phyloP scores from a whole-genome alignment of 306 rosid species.

The Fragaria iinumae region DNA sequence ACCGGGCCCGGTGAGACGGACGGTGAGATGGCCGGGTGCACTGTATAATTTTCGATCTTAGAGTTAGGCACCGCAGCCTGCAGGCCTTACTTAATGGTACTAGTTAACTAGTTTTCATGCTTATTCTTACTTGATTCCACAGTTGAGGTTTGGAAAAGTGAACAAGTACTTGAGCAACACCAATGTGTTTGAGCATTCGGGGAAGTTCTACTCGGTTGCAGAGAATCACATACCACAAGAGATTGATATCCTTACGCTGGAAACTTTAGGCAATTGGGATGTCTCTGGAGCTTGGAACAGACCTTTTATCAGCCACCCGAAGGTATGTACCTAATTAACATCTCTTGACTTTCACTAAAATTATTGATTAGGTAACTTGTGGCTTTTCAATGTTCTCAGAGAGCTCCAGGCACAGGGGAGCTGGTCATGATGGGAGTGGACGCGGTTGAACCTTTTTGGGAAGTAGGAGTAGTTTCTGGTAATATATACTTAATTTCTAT shows the following conservation, averaged over 20 bases:
- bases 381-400: constrained; percentile 32
- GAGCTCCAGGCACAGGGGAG: constrained; percentile 57
- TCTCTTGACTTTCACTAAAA: neutral
- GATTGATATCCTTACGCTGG: constrained; percentile 48
- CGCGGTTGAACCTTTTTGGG: constrained; percentile 49
- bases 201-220: constrained; percentile 53
- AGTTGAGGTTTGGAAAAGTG: constrained; percentile 60
- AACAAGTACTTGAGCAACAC: constrained; percentile 68
- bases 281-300: constrained; percentile 54
- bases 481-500: neutral
- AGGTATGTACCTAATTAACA: constrained; percentile 29
- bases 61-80: too few species aligned
- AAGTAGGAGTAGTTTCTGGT: constrained; percentile 70
- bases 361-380: neutral
- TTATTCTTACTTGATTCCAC: neutral
- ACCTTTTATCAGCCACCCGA: constrained; percentile 70
- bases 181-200: constrained; percentile 64
- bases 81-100: too few species aligned
- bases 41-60: too few species aligned
- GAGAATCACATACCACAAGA: constrained; percentile 69
- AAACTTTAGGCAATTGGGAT: constrained; percentile 58
- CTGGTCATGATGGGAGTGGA: constrained; percentile 55
- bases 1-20: too few species aligned
- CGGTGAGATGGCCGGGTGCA: too few species aligned
- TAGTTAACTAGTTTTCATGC: too few species aligned